Base-by-base conservation (phyloP, 352 stramenopile genomes). In the Pythium folliculosum region DNA sequence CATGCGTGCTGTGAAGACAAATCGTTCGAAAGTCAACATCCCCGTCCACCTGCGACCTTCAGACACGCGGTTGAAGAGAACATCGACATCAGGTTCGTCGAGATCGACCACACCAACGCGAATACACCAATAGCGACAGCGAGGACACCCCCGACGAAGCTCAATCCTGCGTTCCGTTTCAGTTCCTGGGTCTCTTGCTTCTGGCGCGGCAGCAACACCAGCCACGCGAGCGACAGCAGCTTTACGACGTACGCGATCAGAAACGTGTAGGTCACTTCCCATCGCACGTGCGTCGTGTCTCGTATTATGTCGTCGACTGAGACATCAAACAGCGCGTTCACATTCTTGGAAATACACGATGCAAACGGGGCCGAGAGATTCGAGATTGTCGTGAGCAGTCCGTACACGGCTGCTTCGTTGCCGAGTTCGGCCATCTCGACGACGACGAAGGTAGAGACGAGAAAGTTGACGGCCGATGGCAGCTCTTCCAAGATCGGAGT, bases 11-110 rank as follows among this genome's bases (percentile, higher is more conserved):
- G 27, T 5, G 27, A 13, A 12, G 37, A 17, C 37, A 43, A 43
- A 43, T 32, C 27, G 3, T 32, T 32, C 27, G 27, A 43, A 43
- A 12, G 8, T 73, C 51, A 80, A 68, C 82, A 91, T 1, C 84
- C 84, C 1, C 60, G 37, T 7, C 81, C 85, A 27, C 85, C 85
- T 14, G 82, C 82, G 57, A 93, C 60, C 14, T 77, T 65, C 1
- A 89, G 58, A 53, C 84, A 92, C 6, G 80, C 68, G 10, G 84
- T 92, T 14, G 60, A 65, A 10, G 71, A 62, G 49, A 91, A 90
- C 25, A 91, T 77, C 3, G 73, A 80, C 27, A 92, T 47, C 1
- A 91, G 52, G 43, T 90, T 90, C 4, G 82, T 87, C 0, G 55
- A 63, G 17, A 90, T 66, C 1, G 84, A 89, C 79, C 78, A 92